Base-by-base conservation (phyloP, 2,329 filamentous ascomycete species). In the Torrubiella hemipterigena region DNA sequence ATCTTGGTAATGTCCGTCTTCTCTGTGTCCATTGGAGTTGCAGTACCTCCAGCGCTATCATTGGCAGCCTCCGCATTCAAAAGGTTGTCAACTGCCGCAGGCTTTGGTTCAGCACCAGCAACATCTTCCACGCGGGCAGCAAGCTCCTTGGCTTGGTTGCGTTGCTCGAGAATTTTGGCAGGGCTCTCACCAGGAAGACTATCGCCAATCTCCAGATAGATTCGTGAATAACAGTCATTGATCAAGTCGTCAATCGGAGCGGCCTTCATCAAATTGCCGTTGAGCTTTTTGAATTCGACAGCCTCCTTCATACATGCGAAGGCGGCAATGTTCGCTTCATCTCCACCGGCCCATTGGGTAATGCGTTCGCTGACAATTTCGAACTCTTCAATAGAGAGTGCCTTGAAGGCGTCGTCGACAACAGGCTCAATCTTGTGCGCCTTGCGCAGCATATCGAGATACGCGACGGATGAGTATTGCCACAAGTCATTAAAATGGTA, bases 241-340 rank as follows among this genome's bases (percentile, higher is more conserved):
- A 95, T 81, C n/a, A 96, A 68, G 47, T 98, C 91, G 46, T 98
- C 91, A 27, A 96, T 89, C 8, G 78, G 67, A 0, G 76, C 72
- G 1, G 80, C 72, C 54, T 94, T 95, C 71, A 93, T 91, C 7
- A 94, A 66, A 28, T 79, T 81, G 24, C 79, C 78, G 49, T 98
- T 98, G 27, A 95, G 69, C 50, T 74, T 75, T 49, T 75, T 75
- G 25, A 74, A 42, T 38, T 76, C 71, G 8, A 73, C 64, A 0
- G 63, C 59, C 28, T 76, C 71, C 44, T 67, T 72, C 52, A 76
- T 59, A 34, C 69, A 72, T 28, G 55, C 58, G 30, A 75, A 58
- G 2, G 65, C 62, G 1, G 55, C 46, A 31, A 66, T 46, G 6
- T 54, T 48, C 11, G 47, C 42, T 11, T 49, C 51, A 6, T 58